Percentiles rank a stretch among this genome's conserved stretches.
Conservation (phyloP, 805 yeast genomes). For the Yamadazyma sp. region DNA sequence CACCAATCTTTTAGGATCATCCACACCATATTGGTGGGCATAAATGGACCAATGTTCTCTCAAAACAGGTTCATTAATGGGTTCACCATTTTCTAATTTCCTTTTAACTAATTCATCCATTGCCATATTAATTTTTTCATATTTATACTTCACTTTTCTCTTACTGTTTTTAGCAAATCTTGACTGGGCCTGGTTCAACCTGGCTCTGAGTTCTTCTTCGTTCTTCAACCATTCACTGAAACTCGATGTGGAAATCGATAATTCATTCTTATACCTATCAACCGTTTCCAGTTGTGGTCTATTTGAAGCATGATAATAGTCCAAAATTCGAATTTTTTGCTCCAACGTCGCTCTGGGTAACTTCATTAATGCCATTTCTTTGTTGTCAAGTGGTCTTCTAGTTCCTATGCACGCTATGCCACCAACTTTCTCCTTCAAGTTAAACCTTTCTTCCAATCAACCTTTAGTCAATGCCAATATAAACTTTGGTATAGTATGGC, state of each 20-base stretch:
- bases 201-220: slow-evolving; percentile 47
- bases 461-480: too few species aligned
- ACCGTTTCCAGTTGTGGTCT: slow-evolving; percentile 60
- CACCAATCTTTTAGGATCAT: slow-evolving; percentile 54
- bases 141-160: slow-evolving; percentile 50
- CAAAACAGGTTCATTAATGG: slow-evolving; percentile 52
- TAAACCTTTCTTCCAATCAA: too few species aligned
- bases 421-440: too few species aligned
- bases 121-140: slow-evolving; percentile 55
- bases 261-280: slow-evolving; percentile 45
- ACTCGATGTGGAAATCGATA: slow-evolving; percentile 57
- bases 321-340: slow-evolving; percentile 55
- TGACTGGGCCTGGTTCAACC: slow-evolving; percentile 37
- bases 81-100: slow-evolving; percentile 40
- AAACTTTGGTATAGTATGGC: too few species aligned
- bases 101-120: slow-evolving; percentile 54
- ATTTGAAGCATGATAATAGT: slow-evolving; percentile 45
- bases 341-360: slow-evolving; percentile 55
- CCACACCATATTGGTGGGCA: slow-evolving; percentile 56
- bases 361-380: slow-evolving; percentile 8
- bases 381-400: too few species aligned
- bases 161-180: slow-evolving; percentile 33
- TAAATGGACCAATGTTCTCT: slow-evolving; percentile 55
- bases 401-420: too few species aligned
- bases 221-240: slow-evolving; percentile 61